Base-by-base conservation (phyloP, 441 rosid species). In the Sinapis alba region DNA sequence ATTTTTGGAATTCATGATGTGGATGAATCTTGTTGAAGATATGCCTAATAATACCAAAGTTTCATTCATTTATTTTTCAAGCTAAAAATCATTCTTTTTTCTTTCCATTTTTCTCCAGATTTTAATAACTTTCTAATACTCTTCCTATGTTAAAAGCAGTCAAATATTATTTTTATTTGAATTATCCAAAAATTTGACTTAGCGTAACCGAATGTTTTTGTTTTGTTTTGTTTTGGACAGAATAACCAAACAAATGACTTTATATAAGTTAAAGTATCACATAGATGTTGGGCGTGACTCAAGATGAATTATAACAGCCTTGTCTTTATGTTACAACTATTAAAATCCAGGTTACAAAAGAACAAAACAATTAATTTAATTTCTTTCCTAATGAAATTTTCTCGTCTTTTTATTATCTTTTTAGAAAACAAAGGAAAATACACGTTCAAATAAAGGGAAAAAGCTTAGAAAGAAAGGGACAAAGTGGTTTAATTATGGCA, bases 401-500 rank as follows among this genome's bases (percentile, higher is more conserved):
- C 1, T 51, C 13, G 19, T 34, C 69, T 72, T 56, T 72, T 56
- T 57, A 41, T 27, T n/a, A 27, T 38, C 59, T 41, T 73, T 47
- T 65, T 19, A 0, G 11, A 28, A 61, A 72, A 50, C 1, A 61
- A 61, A 59, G 11, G 50, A 58, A 41, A 45, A 66, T 23, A 58
- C 59, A 57, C 27, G 61, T 73, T 54, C 30, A 54, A 56, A 45
- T 57, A 73, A 65, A 66, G 71, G 38, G 15, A 2, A 73, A 73
- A 73, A 73, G 50, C 45, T 65, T 57, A 4, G 20, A 28, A 13
- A 64, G 13, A 32, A 32, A 16, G 15, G 47, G 24, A 21, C 19
- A 73, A 66, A 74, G 78, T 45, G 61, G 53, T 66, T 4, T 24
- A 74, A 74, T 43, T 74, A 74, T 57, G 24, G 50, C 72, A 41